Evolutionary conservation across 2,329 filamentous ascomycete species (phyloP), one percentile per base, ranked within the genome.

Genomic region (Aschersonia sp.): DNA sequence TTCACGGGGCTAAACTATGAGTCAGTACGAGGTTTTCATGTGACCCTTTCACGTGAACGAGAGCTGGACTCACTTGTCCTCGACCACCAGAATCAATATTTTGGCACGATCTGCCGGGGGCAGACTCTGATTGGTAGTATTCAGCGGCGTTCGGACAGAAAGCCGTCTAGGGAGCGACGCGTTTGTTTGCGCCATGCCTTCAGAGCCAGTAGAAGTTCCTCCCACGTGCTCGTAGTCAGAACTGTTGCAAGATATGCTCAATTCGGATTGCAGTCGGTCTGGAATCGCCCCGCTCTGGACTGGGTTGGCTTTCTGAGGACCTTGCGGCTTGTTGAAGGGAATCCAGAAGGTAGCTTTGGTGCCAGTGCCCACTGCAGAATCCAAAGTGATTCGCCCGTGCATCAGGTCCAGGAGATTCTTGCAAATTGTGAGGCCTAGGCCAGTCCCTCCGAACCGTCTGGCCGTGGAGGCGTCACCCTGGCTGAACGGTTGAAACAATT

Each of bases 381-480:
- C 73, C 0, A 90, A 66, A 0, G 70, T 72, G 51, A 92, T 89
- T n/a, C 74, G 66, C 6, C 86, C 86, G 49, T 77, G 77, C 86
- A 92, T 90, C 30, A 90, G 64, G 50, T 88, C 82, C 3, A 90
- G 72, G 5, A 88, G 69, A 51, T 87, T 87, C 62, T 89, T 89
- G 65, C 79, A 85, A 54, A 90, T 90, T 2, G 84, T 87, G 51
- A 90, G 63, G 0, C 86, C 86, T 0, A 90, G 66, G 1, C 84
- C 85, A 1, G 84, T 89, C 1, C 85, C 85, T 40, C 84, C 84
- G 59, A 87, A 89, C n/a, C 79, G 74, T 47, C 84, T 71, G 14
- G 84, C 84, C 0, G 85, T 89, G 4, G 84, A 88, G 1, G 84
- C 79, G 57, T 90, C 86, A 5, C 84, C 85, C 61, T 92, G 86